phyloP scores from a whole-genome alignment of 2,329 filamentous ascomycete genomes.

The Paraphaeosphaeria sporulosa region DNA sequence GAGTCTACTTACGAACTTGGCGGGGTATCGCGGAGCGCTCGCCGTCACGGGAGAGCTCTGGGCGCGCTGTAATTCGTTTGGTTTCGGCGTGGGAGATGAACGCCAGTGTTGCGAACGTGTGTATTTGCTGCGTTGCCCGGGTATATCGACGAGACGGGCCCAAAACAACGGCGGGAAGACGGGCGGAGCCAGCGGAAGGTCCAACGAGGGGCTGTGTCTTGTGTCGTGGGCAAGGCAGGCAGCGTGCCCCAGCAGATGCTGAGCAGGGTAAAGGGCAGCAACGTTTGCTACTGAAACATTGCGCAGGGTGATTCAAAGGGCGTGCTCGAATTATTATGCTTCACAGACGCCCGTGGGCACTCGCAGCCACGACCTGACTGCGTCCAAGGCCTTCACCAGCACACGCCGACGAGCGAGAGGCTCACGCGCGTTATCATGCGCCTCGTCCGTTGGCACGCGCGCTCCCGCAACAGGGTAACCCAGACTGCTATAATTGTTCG shows the following conservation, averaged over 20 bases:
- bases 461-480: conserved; percentile 2
- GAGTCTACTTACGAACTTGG: conserved; percentile 31
- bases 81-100: conserved; percentile 12
- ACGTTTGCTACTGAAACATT: conserved; percentile 35
- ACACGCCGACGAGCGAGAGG: background rate
- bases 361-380: conserved; percentile 6
- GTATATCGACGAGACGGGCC: background rate
- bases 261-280: conserved; percentile 9
- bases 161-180: background rate
- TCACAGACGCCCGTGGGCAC: conserved; percentile 24
- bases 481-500: conserved; percentile 35
- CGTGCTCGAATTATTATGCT: conserved; percentile 20
- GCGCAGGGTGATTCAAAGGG: conserved; percentile 21
- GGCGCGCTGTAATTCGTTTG: conserved; percentile 2
- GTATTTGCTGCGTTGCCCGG: background rate
- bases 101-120: conserved; percentile 7
- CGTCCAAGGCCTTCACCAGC: background rate
- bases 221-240: conserved; percentile 2
- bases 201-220: conserved; percentile 20
- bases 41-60: background rate
- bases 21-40: conserved; percentile 27
- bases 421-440: conserved; percentile 1
- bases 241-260: conserved; percentile 7
- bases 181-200: conserved; percentile 12
- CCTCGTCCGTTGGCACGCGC: conserved; percentile 2